Evolutionary conservation across 2,329 filamentous ascomycete species (phyloP), one percentile per base, ranked within the genome.

Genomic region (Penicillium olsonii): DNA sequence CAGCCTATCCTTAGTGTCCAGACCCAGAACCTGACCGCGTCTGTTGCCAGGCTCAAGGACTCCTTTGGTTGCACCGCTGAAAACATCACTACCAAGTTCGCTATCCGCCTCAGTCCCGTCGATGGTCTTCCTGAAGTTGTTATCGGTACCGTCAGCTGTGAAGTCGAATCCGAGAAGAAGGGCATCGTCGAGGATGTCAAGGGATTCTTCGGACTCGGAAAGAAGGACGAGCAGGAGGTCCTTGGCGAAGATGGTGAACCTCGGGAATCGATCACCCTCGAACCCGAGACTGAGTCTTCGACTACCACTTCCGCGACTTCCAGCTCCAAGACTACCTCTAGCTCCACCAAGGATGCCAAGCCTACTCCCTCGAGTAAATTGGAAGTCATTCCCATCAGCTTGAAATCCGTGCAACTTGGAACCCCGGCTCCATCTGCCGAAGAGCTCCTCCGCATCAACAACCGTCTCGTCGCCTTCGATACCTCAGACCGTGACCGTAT

Each of bases 171-270:
- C 8, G 84, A 85, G 39, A 84, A 84, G 71, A 90, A 91, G 68
- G 89, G 88, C 56, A 85, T 97, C 41, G 88, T 96, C 40, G 92
- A 96, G 65, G 92, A 90, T 37, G 90, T 97, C 58, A 99, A 99
- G 79, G 95, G 92, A 57, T 83, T 96, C 55, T 95, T 99, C 66
- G 94, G 94, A 5, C 92, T 97, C 67, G 94, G 92, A 64, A 90
- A 90, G 74, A 95, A 95, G 74, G 87, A 88, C 55, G 88, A 92
- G 48, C 88, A 96, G 72, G 80, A 82, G 55, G 75, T 81, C 7
- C 66, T 96, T 27, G 80, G 83, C 51, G 87, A 86, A 41, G 80
- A 81, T 18, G 83, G 80, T 35, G 69, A 74, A 20, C 66, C 73
- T 2, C 77, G 80, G 45, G 77, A 74, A 57, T 69, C 77, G 10